These are phyloP conservation scores for Speleostelium caveatum DNA, from an alignment of 78 protist genomes.

Conservation along the genomic window DNA sequence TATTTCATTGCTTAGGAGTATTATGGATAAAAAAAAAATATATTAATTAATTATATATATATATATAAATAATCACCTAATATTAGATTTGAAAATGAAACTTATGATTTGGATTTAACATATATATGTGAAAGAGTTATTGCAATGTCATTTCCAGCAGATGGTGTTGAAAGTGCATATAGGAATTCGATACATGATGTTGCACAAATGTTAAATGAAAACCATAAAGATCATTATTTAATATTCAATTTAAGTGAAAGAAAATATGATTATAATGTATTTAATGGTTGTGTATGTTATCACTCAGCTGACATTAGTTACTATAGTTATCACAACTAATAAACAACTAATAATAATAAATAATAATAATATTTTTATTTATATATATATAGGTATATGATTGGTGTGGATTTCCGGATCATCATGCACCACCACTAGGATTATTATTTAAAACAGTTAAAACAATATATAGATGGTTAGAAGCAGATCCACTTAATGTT, in stretches of 20 bases:
- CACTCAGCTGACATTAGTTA: not conserved
- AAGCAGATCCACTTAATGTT: constrained; percentile 63
- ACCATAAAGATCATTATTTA: constrained; percentile 60
- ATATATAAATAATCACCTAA: not conserved
- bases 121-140: constrained; percentile 84
- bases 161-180: constrained; percentile 85
- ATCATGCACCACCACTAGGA: constrained; percentile 86
- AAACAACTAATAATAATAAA: not conserved
- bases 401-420: constrained; percentile 90
- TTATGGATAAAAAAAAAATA: too few species aligned
- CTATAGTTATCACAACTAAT: not conserved
- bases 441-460: constrained; percentile 69
- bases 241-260: constrained; percentile 78
- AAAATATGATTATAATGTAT: constrained; percentile 65
- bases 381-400: constrained; percentile 32
- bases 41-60: too few species aligned
- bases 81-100: constrained; percentile 70
- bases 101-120: constrained; percentile 80
- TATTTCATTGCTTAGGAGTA: too few species aligned
- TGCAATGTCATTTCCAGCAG: constrained; percentile 88
- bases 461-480: constrained; percentile 65
- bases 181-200: constrained; percentile 84
- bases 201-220: constrained; percentile 64
- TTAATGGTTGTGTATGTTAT: constrained; percentile 40
- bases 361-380: not conserved